phyloP scores from a whole-genome alignment of 73 alveolate species.

The Tetrahymena borealis region DNA sequence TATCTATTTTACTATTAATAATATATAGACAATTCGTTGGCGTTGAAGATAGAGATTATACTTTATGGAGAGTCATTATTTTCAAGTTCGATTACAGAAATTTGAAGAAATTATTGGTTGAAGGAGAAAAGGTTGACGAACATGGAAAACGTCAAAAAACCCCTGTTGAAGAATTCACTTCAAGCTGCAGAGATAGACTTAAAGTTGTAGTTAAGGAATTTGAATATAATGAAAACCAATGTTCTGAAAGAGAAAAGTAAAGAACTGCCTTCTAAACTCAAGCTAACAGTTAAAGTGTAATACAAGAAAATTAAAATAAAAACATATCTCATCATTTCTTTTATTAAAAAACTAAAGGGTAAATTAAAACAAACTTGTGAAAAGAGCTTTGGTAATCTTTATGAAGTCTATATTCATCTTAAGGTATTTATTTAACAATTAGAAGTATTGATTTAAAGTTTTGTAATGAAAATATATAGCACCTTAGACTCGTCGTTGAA shows the following conservation, averaged over 20 bases:
- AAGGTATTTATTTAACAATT: conserved; percentile 34
- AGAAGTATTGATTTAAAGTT: not conserved
- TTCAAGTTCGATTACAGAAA: conserved; percentile 30
- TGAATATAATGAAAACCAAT: conserved; percentile 50
- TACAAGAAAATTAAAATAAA: not conserved
- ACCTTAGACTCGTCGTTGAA: conserved; percentile 66
- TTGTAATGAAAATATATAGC: not conserved
- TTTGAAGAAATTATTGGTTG: not conserved
- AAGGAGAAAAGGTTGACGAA: conserved; percentile 1
- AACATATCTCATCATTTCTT: not conserved
- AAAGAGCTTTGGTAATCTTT: conserved; percentile 72
- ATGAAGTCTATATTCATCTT: conserved; percentile 56
- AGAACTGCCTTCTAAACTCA: conserved; percentile 53
- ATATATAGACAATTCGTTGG: conserved; percentile 40
- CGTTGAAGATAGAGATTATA: conserved; percentile 68
- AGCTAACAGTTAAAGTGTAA: conserved; percentile 38
- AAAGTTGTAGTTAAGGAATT: conserved; percentile 56
- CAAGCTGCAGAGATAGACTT: conserved; percentile 44
- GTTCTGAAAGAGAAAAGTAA: conserved; percentile 43
- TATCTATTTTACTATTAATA: too few relatives aligned
- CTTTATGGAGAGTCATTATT: conserved; percentile 70
- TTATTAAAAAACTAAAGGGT: conserved; percentile 2
- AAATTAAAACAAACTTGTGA: conserved; percentile 52
- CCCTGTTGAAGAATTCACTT: conserved; percentile 43
- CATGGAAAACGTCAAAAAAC: conserved; percentile 4